A percentile compares a stretch with the other conserved stretches of the same genome.
phyloP scores from a whole-genome alignment of 225 moss, liverwort and hornwort species.

The Rhytidiadelphus loreus region DNA sequence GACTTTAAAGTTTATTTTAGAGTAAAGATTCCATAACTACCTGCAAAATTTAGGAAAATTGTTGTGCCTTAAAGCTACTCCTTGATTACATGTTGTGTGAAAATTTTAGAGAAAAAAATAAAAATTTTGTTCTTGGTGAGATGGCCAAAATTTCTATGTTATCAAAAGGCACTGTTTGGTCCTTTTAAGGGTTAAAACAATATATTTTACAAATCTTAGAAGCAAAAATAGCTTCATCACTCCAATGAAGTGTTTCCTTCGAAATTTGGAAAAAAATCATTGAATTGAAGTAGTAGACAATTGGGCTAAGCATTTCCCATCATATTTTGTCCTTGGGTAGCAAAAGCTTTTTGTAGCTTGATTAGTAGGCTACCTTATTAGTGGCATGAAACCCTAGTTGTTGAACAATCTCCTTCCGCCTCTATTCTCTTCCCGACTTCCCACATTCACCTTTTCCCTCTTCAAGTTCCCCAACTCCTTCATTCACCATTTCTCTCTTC shows the following conservation, averaged over 20 bases:
- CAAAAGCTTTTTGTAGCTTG: not conserved
- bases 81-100: no score
- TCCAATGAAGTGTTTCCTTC: not conserved
- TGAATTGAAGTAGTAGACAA: not conserved
- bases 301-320: not conserved
- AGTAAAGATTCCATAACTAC: no score
- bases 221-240: not conserved
- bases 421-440: not conserved
- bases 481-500: no score
- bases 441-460: not conserved
- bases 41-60: no score
- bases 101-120: no score
- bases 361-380: not conserved
- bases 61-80: no score
- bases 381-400: not conserved
- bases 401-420: accelerated
- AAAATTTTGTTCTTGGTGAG: no score
- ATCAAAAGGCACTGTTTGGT: no score
- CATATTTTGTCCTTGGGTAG: not conserved
- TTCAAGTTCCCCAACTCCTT: no score
- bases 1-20: no score
- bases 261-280: not conserved
- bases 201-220: not conserved
- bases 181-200: not conserved
- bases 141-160: no score